Evolutionary conservation across 441 rosid species (phyloP).

Genomic region (Theobroma grandiflorum): DNA sequence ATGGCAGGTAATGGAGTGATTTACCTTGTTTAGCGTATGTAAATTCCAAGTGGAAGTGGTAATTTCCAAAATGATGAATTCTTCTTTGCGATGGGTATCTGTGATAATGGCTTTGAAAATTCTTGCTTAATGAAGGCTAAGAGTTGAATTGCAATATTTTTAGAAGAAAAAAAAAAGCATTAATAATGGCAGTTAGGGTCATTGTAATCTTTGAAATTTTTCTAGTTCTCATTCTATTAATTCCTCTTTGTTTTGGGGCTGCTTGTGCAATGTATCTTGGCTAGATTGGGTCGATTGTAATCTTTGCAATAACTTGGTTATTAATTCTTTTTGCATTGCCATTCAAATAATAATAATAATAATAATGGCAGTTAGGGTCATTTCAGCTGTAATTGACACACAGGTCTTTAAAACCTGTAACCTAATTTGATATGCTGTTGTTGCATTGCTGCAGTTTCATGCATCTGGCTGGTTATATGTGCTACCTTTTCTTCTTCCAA

Average conservation of each 20-base stretch:
- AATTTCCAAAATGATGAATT: slow-evolving; percentile 8
- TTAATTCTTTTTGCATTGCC: too few species aligned
- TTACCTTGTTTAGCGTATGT: slow-evolving; percentile 1
- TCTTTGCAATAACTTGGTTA: too few species aligned
- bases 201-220: background rate
- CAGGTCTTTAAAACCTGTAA: background rate
- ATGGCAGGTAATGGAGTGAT: slow-evolving; percentile 55
- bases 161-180: background rate
- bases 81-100: slow-evolving; percentile 7
- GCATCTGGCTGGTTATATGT: background rate
- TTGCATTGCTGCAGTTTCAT: slow-evolving; percentile 11
- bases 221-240: too few species aligned
- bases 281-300: too few species aligned
- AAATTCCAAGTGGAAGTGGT: background rate
- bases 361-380: background rate
- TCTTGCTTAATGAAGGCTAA: background rate
- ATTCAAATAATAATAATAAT: background rate
- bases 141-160: background rate
- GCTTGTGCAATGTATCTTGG: too few species aligned
- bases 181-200: background rate
- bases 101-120: background rate
- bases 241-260: too few species aligned
- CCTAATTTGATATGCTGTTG: background rate
- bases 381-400: slow-evolving; percentile 13
- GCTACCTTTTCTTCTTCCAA: background rate